A percentile compares a stretch with the other conserved stretches of the same genome.
Conservation (phyloP, 805 yeast genomes). For the Hanseniaspora lachancei region DNA sequence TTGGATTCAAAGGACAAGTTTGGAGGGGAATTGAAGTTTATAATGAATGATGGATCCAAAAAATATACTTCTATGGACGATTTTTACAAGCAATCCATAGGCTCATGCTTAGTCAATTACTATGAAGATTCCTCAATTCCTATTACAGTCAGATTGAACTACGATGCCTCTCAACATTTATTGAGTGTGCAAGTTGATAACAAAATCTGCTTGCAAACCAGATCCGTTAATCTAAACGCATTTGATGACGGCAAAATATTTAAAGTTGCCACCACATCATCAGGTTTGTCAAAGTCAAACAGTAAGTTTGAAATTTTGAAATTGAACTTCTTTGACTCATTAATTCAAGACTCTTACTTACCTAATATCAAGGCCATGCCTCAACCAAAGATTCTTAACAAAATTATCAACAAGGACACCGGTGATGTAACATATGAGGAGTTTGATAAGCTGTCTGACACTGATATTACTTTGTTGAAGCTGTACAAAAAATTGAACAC, state of each 20-base stretch:
- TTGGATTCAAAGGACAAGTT: constrained; percentile 39
- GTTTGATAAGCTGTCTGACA: constrained; percentile 18
- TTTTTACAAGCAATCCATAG: constrained; percentile 31
- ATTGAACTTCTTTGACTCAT: constrained; percentile 41
- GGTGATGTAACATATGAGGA: constrained; percentile 26
- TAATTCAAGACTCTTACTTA: constrained; percentile 43
- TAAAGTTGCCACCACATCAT: constrained; percentile 33
- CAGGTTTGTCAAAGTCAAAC: constrained; percentile 24
- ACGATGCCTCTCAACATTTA: constrained; percentile 32
- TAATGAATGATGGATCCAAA: constrained; percentile 43
- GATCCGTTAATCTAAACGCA: constrained; percentile 36
- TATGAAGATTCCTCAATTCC: constrained; percentile 64
- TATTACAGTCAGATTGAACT: constrained; percentile 50
- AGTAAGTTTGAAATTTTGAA: constrained; percentile 57
- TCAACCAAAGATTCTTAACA: constrained; percentile 35
- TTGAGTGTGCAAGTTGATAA: constrained; percentile 63
- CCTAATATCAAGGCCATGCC: constrained; percentile 39
- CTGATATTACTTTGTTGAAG: constrained; percentile 18
- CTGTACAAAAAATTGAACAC: constrained; percentile 22
- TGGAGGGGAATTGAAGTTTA: constrained; percentile 44
- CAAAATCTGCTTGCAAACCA: constrained; percentile 55
- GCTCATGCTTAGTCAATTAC: constrained; percentile 38
- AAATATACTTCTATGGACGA: constrained; percentile 20
- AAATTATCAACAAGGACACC: constrained; percentile 28
- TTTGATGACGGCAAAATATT: not conserved